These are phyloP conservation scores for Ustilago sp. DNA, from an alignment of 1,284 basidiomycete species.

Conservation along the genomic window DNA sequence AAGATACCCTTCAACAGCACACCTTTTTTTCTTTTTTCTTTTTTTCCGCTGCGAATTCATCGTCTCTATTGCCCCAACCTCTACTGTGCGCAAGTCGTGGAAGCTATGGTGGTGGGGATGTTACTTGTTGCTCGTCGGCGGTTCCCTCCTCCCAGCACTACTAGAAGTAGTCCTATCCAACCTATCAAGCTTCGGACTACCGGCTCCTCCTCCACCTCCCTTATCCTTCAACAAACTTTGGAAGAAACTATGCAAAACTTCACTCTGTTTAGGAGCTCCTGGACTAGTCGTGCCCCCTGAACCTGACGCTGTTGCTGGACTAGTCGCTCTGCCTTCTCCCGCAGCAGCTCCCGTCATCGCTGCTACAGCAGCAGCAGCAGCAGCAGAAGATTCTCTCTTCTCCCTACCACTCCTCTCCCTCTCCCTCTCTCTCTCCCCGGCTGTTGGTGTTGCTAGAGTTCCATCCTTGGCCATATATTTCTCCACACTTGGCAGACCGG, in stretches of 20 bases:
- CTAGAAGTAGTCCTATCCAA: conserved; percentile 1
- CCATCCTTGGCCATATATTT: conserved; percentile 28
- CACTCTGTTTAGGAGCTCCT: conserved; percentile 57
- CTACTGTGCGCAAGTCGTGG: background rate
- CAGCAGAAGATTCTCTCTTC: conserved; percentile 33
- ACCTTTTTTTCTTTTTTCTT: background rate
- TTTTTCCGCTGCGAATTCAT: no score
- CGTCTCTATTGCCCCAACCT: background rate
- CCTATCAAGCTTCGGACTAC: conserved; percentile 32
- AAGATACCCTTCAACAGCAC: background rate
- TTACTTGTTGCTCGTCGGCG: background rate
- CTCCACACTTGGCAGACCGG: conserved; percentile 50
- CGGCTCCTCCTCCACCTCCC: conserved; percentile 14
- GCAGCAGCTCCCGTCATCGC: conserved; percentile 24
- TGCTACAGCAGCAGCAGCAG: conserved; percentile 28
- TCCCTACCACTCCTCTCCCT: background rate
- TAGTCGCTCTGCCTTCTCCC: conserved; percentile 28
- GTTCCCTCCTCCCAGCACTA: background rate
- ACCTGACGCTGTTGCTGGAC: conserved; percentile 21
- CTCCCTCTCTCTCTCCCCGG: background rate
- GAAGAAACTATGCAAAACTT: conserved; percentile 67
- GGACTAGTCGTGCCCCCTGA: conserved; percentile 23
- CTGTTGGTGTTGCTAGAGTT: background rate
- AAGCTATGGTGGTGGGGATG: no score
- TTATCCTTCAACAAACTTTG: conserved; percentile 56